Conservation (phyloP, 768 basidiomycete genomes). For the Pilatotrama ljubarskyi region DNA sequence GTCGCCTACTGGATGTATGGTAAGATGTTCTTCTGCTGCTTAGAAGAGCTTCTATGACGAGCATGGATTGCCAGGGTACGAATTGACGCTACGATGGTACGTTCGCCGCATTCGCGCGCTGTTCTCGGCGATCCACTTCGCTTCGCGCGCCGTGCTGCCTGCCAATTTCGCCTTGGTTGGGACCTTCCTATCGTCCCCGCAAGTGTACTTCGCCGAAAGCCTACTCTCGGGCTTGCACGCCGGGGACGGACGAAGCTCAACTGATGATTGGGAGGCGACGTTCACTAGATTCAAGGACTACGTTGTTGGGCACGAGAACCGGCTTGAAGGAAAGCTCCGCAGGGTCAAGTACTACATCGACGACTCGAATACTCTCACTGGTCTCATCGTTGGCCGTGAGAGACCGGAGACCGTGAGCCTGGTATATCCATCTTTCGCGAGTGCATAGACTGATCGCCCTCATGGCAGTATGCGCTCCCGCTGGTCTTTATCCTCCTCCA, state of each 20-base stretch:
- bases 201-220: slow-evolving; percentile 7
- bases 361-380: slow-evolving; percentile 28
- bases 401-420: slow-evolving; percentile 35
- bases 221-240: slow-evolving; percentile 15
- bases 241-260: not conserved
- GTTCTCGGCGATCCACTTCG: slow-evolving; percentile 5
- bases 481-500: slow-evolving; percentile 11
- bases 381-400: slow-evolving; percentile 31
- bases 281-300: slow-evolving; percentile 25
- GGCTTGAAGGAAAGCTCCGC: slow-evolving; percentile 29
- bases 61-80: slow-evolving; percentile 10
- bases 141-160: slow-evolving; percentile 5
- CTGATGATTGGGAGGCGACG: slow-evolving; percentile 7
- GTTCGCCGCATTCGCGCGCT: slow-evolving; percentile 17
- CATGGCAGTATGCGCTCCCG: slow-evolving; percentile 1
- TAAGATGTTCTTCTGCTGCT: slow-evolving; percentile 8
- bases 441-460: no score
- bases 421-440: no score
- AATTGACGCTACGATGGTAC: slow-evolving; percentile 21
- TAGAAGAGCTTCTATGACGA: not conserved
- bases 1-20: slow-evolving; percentile 36
- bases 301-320: slow-evolving; percentile 26
- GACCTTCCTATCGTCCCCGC: slow-evolving; percentile 22
- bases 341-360: slow-evolving; percentile 33
- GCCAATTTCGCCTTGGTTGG: slow-evolving; percentile 25